Percentiles rank a stretch among this genome's conserved stretches.
Conservation (phyloP, 305 asterid species). For the Solanum chacoense region DNA sequence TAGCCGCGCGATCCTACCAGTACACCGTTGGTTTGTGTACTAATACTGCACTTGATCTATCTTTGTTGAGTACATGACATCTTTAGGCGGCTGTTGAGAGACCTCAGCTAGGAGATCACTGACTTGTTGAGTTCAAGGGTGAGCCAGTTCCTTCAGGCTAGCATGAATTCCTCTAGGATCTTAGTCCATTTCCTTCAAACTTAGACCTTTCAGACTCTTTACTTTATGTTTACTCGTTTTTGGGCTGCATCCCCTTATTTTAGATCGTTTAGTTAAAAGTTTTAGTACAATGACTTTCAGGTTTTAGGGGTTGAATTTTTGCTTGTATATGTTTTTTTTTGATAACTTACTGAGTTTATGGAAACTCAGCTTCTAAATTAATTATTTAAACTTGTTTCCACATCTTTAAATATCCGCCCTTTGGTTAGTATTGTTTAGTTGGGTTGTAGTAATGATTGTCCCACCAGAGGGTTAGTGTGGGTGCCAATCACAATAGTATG, state of each 20-base stretch:
- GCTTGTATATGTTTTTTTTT: not conserved
- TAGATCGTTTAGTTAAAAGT: not conserved
- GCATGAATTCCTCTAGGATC: not conserved
- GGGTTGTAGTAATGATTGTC: not conserved
- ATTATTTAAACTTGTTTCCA: not conserved
- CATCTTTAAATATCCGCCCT: not conserved
- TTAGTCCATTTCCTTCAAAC: not conserved
- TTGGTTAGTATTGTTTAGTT: not conserved
- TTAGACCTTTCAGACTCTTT: not conserved
- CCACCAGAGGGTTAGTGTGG: not conserved
- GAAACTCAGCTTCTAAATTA: not conserved
- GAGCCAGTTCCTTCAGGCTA: not conserved
- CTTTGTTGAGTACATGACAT: not conserved
- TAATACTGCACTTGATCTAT: not conserved
- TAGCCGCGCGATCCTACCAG: not conserved
- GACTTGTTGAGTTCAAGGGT: not conserved
- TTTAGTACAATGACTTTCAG: not conserved
- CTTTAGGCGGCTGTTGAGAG: not conserved
- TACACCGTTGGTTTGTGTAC: not conserved
- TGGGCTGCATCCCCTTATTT: not conserved
- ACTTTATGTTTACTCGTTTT: not conserved
- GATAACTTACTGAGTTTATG: not conserved
- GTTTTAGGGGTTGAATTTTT: not conserved
- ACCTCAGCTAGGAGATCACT: not conserved
- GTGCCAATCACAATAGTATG: not conserved